Evolutionary conservation across 2,329 filamentous ascomycete genomes (phyloP), one percentile per base, ranked within the genome.

Genomic region (Phyllosticta citrichinensis): DNA sequence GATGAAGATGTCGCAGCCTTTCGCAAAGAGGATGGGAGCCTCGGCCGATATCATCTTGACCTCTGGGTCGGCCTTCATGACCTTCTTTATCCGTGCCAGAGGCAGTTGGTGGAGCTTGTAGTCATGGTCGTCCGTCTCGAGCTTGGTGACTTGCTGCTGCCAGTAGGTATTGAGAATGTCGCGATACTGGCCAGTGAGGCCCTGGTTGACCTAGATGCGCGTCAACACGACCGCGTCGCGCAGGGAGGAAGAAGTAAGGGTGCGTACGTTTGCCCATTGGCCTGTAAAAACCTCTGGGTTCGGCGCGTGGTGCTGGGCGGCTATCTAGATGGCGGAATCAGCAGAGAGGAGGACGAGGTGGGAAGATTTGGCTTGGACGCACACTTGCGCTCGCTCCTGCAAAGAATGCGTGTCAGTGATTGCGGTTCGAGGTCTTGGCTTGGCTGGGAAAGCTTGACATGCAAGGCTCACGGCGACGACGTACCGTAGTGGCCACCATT

Each of bases 41-140:
- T 99, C 94, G 9, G 94, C 94, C 3, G 92, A 97, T 65, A 99
- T 99, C 94, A 99, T 99, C 80, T 99, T 99, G 55, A 99, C 94
- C 70, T 99, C 94, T 0, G 94, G 94, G 68, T 99, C 94, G 0
- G 94, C 94, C 78, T 99, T 99, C 94, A 99, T 99, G 66, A 99
- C 94, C 76, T 99, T 99, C 81, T 99, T 99, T 79, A 99, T 99
- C 60, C 94, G 88, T n/a, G 94, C 94, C 51, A 99, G 82, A 1
- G 94, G 94, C 50, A 99, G 82, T 74, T 97, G 94, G 74, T 99
- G 94, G 61, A 97, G 84, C 77, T 99, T 99, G 82, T 97, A 99
- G 76, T 99, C 94, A 75, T 99, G 94, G 56, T 88, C 91, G 69
- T 97, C 94, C 63, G 84, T 90, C 77, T 99, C 94, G 62, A 99